phyloP scores from a whole-genome alignment of 2,329 filamentous ascomycete species.

The Seiridium cupressi region DNA sequence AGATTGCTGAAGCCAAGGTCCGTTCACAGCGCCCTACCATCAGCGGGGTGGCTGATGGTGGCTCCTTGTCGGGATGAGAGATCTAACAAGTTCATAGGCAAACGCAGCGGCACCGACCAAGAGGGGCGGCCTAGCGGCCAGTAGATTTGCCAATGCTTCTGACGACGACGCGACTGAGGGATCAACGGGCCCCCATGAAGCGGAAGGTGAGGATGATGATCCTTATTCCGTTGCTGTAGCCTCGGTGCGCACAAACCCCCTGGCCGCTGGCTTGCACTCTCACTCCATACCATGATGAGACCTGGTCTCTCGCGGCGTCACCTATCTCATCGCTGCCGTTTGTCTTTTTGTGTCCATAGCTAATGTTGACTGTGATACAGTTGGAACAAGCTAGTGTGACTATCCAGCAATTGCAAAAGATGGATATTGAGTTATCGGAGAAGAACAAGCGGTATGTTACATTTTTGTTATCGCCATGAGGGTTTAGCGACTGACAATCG shows the following conservation, averaged over 20 bases:
- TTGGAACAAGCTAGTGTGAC: slow-evolving; percentile 3
- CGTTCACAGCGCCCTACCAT: slow-evolving; percentile 13
- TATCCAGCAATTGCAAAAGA: slow-evolving; percentile 1
- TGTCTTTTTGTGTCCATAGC: neutral
- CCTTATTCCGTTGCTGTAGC: slow-evolving; percentile 64
- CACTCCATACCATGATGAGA: neutral
- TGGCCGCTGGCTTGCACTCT: slow-evolving; percentile 17
- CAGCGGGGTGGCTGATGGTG: neutral
- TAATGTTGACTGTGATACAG: neutral
- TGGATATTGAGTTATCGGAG: neutral
- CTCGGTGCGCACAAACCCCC: slow-evolving; percentile 59
- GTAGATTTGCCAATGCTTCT: slow-evolving; percentile 41
- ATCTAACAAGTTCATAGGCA: slow-evolving; percentile 28
- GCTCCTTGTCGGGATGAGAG: too few species aligned
- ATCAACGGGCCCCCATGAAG: slow-evolving; percentile 29
- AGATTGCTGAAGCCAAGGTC: slow-evolving; percentile 61
- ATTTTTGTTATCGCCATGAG: neutral
- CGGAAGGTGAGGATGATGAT: slow-evolving; percentile 62
- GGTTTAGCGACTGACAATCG: neutral
- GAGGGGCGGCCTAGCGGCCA: slow-evolving; percentile 51
- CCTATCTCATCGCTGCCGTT: neutral
- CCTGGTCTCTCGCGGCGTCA: neutral
- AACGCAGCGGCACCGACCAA: slow-evolving; percentile 11
- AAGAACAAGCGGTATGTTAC: slow-evolving; percentile 3
- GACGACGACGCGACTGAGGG: slow-evolving; percentile 31